Evolutionary conservation across 495 filamentous ascomycete genomes (phyloP).

Genomic region (Xanthoparmelia taractica): DNA sequence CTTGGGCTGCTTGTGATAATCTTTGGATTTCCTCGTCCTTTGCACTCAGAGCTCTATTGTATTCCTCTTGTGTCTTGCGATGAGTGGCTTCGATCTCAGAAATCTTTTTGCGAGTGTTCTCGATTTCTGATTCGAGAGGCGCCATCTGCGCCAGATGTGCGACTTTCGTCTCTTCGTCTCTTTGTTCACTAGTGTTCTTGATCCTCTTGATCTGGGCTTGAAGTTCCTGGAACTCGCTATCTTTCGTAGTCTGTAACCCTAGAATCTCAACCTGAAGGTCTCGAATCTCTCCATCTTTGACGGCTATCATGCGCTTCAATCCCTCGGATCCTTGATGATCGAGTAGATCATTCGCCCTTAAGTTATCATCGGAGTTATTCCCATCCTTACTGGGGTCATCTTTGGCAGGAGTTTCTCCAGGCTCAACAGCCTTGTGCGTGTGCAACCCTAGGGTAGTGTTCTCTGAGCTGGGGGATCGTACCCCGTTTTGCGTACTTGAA

Average conservation of each 20-base stretch:
- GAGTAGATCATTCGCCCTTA: neutral
- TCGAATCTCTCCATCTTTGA: neutral
- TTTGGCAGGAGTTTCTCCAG: neutral
- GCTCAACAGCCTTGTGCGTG: neutral
- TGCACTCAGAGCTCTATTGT: neutral
- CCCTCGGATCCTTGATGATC: neutral
- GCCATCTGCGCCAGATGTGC: slow-evolving; percentile 3
- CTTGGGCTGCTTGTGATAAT: neutral
- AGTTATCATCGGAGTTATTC: neutral
- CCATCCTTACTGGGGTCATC: neutral
- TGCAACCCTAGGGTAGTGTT: neutral
- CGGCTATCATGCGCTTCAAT: neutral
- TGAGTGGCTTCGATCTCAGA: slow-evolving; percentile 12
- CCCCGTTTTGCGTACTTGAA: neutral
- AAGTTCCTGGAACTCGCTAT: slow-evolving; percentile 9
- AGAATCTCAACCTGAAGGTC: neutral
- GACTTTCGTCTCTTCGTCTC: slow-evolving; percentile 3
- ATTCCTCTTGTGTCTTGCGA: slow-evolving; percentile 1
- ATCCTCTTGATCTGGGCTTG: slow-evolving; percentile 8
- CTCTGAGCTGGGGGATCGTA: neutral
- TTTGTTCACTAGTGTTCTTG: slow-evolving; percentile 5
- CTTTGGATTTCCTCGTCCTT: slow-evolving; percentile 13
- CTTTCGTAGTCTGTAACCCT: neutral
- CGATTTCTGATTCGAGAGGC: slow-evolving; percentile 9
- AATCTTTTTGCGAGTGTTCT: slow-evolving; percentile 5